Base-by-base conservation (phyloP, 306 rosid genomes). In the Quillaja saponaria region DNA sequence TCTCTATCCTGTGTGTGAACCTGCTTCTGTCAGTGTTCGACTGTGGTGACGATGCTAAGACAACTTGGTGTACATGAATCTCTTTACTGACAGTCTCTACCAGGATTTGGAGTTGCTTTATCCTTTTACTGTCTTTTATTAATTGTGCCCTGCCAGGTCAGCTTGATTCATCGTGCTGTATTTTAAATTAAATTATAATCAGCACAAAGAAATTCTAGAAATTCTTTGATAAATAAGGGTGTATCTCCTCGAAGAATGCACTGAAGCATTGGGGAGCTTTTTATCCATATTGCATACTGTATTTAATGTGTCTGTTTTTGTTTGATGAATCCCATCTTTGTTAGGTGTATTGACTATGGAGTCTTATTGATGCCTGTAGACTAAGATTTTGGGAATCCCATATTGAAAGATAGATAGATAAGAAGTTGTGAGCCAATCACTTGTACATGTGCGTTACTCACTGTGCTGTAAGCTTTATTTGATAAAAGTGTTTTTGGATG, bases 1-100 rank as follows among this genome's bases (percentile, higher is more conserved):
- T 69, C 40, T 66, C 67, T 55, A 25, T 69, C 33, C 38, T 17
- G 59, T 61, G 75, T 42, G 62, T 63, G 45, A 57, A 42, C 61
- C 78, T 48, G 49, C 73, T 62, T 38, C 68, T 67, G 83, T 74
- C 81, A 74, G 83, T 50, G 34, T 47, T 76, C 66, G 59, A 46
- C 62, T 64, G 54, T 49, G 60, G 40, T 45, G 46, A 60, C 46
- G 49, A 51, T 55, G 49, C 71, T 13, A 65, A 77, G 58, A 68
- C 75, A 66, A 44, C 53, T 62, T 20, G 58, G 70, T 71, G 16
- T 64, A 37, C 48, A 13, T 64, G 41, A 52, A 25, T 67, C 67
- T 52, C 72, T 11, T 49, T 35, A 53, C 78, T 58, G 78, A 78
- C 78, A 72, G 54, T 41, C 55, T 16, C 65, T 68, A 70, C 71